Conservation (phyloP, 305 asterid species). For the Solanum aculeatissimum region DNA sequence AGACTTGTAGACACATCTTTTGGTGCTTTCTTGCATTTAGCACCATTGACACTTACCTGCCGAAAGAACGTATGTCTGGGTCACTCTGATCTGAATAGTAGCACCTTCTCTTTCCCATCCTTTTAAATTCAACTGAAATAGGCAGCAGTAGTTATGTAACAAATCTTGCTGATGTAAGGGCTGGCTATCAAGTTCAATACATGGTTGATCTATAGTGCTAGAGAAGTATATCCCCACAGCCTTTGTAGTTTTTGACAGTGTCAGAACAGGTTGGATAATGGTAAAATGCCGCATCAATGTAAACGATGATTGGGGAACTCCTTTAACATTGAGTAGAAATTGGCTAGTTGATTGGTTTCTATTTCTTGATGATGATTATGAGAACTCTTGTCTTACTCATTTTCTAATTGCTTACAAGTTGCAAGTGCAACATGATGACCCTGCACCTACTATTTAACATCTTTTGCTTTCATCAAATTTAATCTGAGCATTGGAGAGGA, state of each 20-base stretch:
- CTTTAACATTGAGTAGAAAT: not conserved
- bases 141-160: not conserved
- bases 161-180: not conserved
- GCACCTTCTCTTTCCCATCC: not conserved
- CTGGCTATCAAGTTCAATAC: not conserved
- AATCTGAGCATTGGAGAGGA: not conserved
- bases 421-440: not conserved
- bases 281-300: not conserved
- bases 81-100: not conserved
- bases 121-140: not conserved
- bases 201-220: not conserved
- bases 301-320: not conserved
- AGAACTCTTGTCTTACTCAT: not conserved
- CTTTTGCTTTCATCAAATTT: not conserved
- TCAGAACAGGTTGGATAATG: not conserved
- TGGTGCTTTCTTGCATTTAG: not conserved
- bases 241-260: not conserved
- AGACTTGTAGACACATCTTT: not conserved
- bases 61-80: not conserved
- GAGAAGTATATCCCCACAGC: not conserved
- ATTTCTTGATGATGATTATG: not conserved
- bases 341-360: not conserved
- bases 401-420: not conserved
- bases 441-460: not conserved
- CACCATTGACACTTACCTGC: not conserved